Base-by-base conservation (phyloP, 176 grass and related monocot genomes). In the Melocanna baccifera region DNA sequence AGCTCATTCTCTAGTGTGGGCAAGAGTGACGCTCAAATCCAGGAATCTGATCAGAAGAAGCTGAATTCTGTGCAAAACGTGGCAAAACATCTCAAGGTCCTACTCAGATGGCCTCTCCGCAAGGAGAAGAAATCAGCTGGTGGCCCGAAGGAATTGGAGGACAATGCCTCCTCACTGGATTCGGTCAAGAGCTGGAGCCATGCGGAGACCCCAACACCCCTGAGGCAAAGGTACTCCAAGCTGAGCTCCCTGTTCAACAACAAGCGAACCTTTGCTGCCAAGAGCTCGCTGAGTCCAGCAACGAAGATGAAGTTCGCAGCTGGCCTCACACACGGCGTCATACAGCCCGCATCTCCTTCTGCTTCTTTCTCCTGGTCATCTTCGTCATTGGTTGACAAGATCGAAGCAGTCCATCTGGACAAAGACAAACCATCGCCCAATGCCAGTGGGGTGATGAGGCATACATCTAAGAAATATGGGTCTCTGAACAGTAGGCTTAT, bases 151-250 rank as follows among this genome's bases (percentile, higher is more conserved):
- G 88, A 82, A 59, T 48, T 87, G 40, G 89, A 91, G 22, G 83
- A 91, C 7, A 85, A 93, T 11, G 78, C 63, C 26, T 86, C 78
- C 14, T 95, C 92, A 0, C 28, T 93, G 71, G 89, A 87, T 13
- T 93, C 96, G 16, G 78, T 86, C 40, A 98, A 88, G 86, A 95
- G 85, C 82, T 91, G 86, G 80, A 91, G 91, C 62, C 73, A 86
- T 39, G 29, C 20, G 10, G 83, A 95, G n/a, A 81, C 91, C 29
- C 96, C 89, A 7, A 90, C 92, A 55, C 91, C 96, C 0, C 78
- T 98, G 46, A 89, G 96, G 56, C 91, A 95, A 40, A 90, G 87
- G 32, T 95, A 95, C 86, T 91, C 87, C 8, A 92, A 77, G 83
- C 32, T 69, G 50, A 85, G 82, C 51, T 91, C 92, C 42, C 62